phyloP scores from a whole-genome alignment of 2,329 filamentous ascomycete species.

The Aspergillus viridinutans region DNA sequence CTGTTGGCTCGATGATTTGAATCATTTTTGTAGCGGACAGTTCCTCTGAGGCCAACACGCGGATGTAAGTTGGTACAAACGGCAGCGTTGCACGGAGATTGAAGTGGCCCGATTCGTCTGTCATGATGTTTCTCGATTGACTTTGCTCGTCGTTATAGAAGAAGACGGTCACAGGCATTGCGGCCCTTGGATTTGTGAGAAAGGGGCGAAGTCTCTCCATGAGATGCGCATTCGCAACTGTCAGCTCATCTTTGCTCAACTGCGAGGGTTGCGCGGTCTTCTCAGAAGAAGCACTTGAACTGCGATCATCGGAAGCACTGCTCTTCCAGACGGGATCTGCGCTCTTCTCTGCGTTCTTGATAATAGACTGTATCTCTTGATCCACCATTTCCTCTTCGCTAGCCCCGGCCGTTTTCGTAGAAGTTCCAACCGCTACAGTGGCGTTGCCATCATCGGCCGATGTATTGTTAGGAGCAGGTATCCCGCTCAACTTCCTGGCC shows the following conservation, averaged over 20 bases:
- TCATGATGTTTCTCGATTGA: conserved; percentile 76
- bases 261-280: conserved; percentile 24
- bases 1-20: conserved; percentile 68
- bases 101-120: conserved; percentile 88
- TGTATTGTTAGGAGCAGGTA: conserved; percentile 60
- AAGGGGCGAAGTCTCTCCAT: conserved; percentile 87
- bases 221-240: conserved; percentile 76
- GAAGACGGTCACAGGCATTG: conserved; percentile 80
- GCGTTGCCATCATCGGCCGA: conserved; percentile 25
- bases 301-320: conserved; percentile 48
- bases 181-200: conserved; percentile 74
- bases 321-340: conserved; percentile 66
- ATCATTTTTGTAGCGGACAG: conserved; percentile 78
- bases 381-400: conserved; percentile 64
- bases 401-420: conserved; percentile 37
- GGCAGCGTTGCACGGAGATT: conserved; percentile 72
- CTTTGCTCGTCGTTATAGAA: conserved; percentile 87
- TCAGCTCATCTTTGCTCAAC: conserved; percentile 71
- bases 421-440: conserved; percentile 2
- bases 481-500: conserved; percentile 80
- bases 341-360: conserved; percentile 67
- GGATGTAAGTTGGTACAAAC: conserved; percentile 85
- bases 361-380: conserved; percentile 71
- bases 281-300: conserved; percentile 20
- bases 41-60: conserved; percentile 79